Evolutionary conservation across 352 stramenopile species (phyloP).

Genomic region (Globisporangium heterothallicum): DNA sequence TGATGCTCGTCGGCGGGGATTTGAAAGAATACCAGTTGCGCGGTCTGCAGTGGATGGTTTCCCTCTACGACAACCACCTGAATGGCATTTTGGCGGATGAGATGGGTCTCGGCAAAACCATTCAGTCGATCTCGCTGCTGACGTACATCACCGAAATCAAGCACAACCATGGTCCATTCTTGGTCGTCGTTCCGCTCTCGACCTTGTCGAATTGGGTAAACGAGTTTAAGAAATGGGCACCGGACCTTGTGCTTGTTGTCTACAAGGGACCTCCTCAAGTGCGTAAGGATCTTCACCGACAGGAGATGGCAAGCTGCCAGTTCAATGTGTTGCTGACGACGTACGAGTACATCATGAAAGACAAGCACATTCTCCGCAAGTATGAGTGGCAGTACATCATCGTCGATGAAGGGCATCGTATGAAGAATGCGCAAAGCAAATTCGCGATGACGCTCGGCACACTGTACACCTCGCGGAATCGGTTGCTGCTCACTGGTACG

Average conservation of each 20-base stretch:
- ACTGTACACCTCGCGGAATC: constrained; percentile 80
- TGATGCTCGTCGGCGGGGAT: constrained; percentile 94
- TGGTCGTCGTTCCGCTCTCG: constrained; percentile 96
- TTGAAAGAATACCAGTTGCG: constrained; percentile 98
- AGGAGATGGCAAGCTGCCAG: constrained; percentile 82
- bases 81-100: constrained; percentile 99
- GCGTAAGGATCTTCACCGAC: constrained; percentile 74
- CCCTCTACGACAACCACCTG: constrained; percentile 96
- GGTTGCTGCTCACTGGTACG: constrained; percentile 97
- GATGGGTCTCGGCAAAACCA: constrained; percentile 91
- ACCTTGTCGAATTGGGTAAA: constrained; percentile 94
- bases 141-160: constrained; percentile 83
- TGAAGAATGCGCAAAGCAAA: constrained; percentile 91
- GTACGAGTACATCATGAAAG: constrained; percentile 93
- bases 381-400: constrained; percentile 93
- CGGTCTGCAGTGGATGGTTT: constrained; percentile 99
- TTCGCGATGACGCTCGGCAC: constrained; percentile 83
- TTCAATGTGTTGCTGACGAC: constrained; percentile 93
- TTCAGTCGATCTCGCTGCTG: constrained; percentile 82
- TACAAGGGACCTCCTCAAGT: constrained; percentile 89
- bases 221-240: constrained; percentile 94
- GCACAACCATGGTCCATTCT: constrained; percentile 91
- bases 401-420: constrained; percentile 92
- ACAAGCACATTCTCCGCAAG: constrained; percentile 85
- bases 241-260: constrained; percentile 95